These are phyloP conservation scores for Beauveria pseudobassiana DNA, from an alignment of 2,329 filamentous ascomycete genomes.

Conservation along the genomic window DNA sequence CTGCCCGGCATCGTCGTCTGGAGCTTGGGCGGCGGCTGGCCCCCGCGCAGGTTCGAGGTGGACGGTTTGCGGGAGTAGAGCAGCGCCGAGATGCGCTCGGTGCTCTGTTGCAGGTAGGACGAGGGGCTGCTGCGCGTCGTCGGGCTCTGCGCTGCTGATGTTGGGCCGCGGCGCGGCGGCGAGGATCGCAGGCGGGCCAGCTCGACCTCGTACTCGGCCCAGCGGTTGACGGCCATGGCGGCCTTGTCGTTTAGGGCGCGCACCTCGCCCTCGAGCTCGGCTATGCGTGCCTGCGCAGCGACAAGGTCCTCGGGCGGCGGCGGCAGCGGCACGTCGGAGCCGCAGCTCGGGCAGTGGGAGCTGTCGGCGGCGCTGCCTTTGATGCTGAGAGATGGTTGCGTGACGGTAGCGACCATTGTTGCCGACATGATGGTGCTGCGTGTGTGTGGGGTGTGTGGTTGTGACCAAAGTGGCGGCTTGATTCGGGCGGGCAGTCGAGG, in stretches of 20 bases:
- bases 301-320: constrained; percentile 37
- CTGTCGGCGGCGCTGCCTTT: constrained; percentile 17
- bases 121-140: constrained; percentile 21
- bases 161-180: constrained; percentile 6
- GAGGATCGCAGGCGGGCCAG: constrained; percentile 49
- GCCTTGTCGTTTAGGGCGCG: constrained; percentile 64
- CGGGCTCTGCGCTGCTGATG: constrained; percentile 3
- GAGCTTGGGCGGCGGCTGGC: constrained; percentile 17
- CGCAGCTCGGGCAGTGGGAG: constrained; percentile 45
- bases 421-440: constrained; percentile 14
- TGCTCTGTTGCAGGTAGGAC: constrained; percentile 39
- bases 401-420: constrained; percentile 30
- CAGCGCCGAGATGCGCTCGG: constrained; percentile 38
- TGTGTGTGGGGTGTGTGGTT: neutral
- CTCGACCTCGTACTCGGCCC: constrained; percentile 77
- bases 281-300: constrained; percentile 50
- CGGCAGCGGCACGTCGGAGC: constrained; percentile 28
- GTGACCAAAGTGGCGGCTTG: neutral
- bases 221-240: constrained; percentile 53
- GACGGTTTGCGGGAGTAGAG: constrained; percentile 41
- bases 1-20: neutral
- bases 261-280: constrained; percentile 65
- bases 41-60: constrained; percentile 28
- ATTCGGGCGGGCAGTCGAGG: neutral
- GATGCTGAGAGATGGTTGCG: constrained; percentile 18